phyloP scores from a whole-genome alignment of 768 basidiomycete species.

The Hypsizygus marmoreus region DNA sequence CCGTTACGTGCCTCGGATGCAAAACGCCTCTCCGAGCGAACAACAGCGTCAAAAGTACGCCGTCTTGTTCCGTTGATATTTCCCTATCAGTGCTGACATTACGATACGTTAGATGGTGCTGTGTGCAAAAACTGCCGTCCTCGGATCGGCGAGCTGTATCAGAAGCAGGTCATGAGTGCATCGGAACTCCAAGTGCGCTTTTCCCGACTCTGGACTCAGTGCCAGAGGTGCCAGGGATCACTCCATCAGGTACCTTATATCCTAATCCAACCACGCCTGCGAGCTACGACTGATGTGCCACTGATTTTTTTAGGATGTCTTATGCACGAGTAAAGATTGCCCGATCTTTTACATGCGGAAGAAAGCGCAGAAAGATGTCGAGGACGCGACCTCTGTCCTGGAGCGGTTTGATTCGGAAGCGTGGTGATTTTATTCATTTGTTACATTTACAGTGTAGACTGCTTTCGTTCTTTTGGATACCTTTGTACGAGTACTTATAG shows the following conservation, averaged over 20 bases:
- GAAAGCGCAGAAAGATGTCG: constrained; percentile 97
- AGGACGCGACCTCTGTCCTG: constrained; percentile 74
- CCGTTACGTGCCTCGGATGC: constrained; percentile 92
- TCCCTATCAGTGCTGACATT: neutral
- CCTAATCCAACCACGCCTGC: neutral
- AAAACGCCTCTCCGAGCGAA: constrained; percentile 82
- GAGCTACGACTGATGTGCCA: neutral
- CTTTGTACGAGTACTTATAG: neutral
- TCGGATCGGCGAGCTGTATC: constrained; percentile 85
- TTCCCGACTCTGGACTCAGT: constrained; percentile 96
- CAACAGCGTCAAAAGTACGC: constrained; percentile 73
- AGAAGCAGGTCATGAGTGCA: constrained; percentile 78
- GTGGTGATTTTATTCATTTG: constrained; percentile 48
- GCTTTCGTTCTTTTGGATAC: neutral
- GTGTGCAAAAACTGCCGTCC: constrained; percentile 94
- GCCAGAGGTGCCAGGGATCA: constrained; percentile 98
- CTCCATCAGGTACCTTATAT: constrained; percentile 73
- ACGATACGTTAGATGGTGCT: constrained; percentile 65
- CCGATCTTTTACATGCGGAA: constrained; percentile 99
- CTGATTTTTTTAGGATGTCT: constrained; percentile 72
- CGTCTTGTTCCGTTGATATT: neutral
- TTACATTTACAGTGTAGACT: neutral
- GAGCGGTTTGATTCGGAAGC: constrained; percentile 82
- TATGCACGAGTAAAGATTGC: constrained; percentile 96
- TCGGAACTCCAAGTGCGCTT: constrained; percentile 89